Evolutionary conservation across 306 rosid species (phyloP), one percentile per base, ranked within the genome.

Genomic region (Acacia crassicarpa): DNA sequence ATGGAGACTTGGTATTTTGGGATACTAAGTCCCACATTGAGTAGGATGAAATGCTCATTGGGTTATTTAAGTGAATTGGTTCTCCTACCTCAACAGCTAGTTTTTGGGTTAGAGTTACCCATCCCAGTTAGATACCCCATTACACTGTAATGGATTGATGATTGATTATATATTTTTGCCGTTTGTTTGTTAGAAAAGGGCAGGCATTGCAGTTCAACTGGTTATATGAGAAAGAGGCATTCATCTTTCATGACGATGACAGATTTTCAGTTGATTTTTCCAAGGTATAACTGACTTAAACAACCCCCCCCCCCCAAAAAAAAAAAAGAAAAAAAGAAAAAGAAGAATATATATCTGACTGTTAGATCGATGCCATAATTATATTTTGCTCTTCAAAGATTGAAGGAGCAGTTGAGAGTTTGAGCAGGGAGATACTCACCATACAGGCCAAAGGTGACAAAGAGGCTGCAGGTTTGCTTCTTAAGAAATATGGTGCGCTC

Each of bases 151-250:
- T 38, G 6, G 41, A 38, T 38, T 38, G 41, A 38, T 38, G 41
- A 38, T 38, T 38, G 41, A 38, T 38, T 38, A 38, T 38, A 38
- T 38, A 38, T 38, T 38, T 38, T 38, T 38, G 8, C 56, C 43
- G 73, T 66, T 3, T 66, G 10, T 66, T 87, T 83, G 40, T 76
- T 87, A 95, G 99, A 66, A 95, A 95, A 84, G 99, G 99, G 75
- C 99, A 95, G 79, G 98, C 99, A 27, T 80, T 95, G 88, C 99
- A 95, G 83, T 95, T 95, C 86, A 95, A 95, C 87, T 95, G 98
- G 98, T 76, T 95, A 54, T 87, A 87, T 80, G 93, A 87, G 86
- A 85, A 91, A 92, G 96, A 88, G 80, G 97, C 99, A 78, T 91
- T 95, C 85, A 67, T 92, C 62, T 83, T 89, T 76, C 85, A 89